A percentile compares a stretch with the other conserved stretches of the same genome.
Evolutionary conservation across 345 rosid species (phyloP).

Genomic region (Streptanthus diversifolius): DNA sequence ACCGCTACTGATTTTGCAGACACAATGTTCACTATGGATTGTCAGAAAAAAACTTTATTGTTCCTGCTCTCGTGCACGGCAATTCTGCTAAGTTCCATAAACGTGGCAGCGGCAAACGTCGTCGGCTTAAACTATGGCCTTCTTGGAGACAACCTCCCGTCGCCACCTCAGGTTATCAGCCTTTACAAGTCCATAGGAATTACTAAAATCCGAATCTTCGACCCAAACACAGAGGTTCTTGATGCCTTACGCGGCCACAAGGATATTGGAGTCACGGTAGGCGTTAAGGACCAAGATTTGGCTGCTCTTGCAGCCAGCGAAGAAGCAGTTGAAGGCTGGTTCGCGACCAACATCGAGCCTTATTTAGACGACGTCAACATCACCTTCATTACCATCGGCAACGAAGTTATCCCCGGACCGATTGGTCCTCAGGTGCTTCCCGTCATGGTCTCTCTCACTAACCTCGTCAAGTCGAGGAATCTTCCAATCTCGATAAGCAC

Average conservation of each 20-base stretch:
- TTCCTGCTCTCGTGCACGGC: neutral
- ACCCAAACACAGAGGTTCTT: constrained; percentile 29
- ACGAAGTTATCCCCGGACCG: constrained; percentile 39
- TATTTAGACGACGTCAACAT: constrained; percentile 29
- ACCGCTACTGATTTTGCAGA: neutral
- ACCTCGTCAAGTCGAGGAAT: constrained; percentile 2
- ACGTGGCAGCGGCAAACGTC: neutral
- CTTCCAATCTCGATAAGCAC: constrained; percentile 30
- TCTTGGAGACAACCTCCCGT: constrained; percentile 45
- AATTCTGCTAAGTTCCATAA: neutral
- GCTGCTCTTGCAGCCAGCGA: constrained; percentile 17
- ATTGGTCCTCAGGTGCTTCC: constrained; percentile 12
- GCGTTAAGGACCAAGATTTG: constrained; percentile 35
- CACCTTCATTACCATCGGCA: constrained; percentile 34
- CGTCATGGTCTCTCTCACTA: constrained; percentile 27
- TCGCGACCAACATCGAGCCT: constrained; percentile 22
- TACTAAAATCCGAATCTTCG: constrained; percentile 31
- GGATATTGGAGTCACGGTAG: constrained; percentile 26
- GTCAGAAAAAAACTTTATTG: neutral
- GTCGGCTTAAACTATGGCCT: constrained; percentile 46
- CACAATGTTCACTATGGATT: neutral
- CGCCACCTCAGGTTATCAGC: constrained; percentile 33
- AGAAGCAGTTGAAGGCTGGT: constrained; percentile 30
- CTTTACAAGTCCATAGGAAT: constrained; percentile 34
- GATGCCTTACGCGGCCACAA: constrained; percentile 32